These are phyloP conservation scores for Beauveria sp. DNA, from an alignment of 2,329 filamentous ascomycete species.

Conservation along the genomic window DNA sequence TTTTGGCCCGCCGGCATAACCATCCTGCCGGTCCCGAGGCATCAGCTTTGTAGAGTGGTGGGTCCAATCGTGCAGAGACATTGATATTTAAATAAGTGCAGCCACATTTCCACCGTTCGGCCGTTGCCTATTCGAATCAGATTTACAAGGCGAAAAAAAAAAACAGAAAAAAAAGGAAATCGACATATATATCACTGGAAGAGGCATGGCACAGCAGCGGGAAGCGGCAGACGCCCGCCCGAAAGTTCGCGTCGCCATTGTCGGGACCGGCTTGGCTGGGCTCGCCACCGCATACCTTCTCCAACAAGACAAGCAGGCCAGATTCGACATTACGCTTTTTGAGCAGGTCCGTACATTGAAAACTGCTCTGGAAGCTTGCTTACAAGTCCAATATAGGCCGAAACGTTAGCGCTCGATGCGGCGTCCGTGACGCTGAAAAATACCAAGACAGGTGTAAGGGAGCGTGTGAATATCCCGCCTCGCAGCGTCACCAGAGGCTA, in stretches of 20 bases:
- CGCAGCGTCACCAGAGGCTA: conserved; percentile 35
- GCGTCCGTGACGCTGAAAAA: conserved; percentile 30
- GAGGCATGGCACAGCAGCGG: neutral
- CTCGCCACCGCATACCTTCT: conserved; percentile 29
- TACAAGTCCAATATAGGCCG: conserved; percentile 19
- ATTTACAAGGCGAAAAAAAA: neutral
- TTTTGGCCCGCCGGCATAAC: neutral
- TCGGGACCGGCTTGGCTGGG: conserved; percentile 31
- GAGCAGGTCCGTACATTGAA: conserved; percentile 22
- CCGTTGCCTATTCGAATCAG: neutral
- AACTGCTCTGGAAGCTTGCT: neutral
- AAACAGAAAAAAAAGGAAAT: neutral
- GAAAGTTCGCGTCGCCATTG: conserved; percentile 22
- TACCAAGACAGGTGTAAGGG: conserved; percentile 20
- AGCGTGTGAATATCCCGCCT: conserved; percentile 33
- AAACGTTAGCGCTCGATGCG: conserved; percentile 28
- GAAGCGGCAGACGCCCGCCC: neutral
- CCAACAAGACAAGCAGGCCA: conserved; percentile 21
- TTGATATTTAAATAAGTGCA: neutral
- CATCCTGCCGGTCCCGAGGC: conserved; percentile 5
- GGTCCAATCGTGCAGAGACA: neutral
- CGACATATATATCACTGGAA: neutral
- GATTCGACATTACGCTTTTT: conserved; percentile 28
- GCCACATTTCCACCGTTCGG: neutral
- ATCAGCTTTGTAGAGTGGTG: neutral